phyloP scores from a whole-genome alignment of 2,329 filamentous ascomycete genomes.

The Hymenoscyphus linearis region DNA sequence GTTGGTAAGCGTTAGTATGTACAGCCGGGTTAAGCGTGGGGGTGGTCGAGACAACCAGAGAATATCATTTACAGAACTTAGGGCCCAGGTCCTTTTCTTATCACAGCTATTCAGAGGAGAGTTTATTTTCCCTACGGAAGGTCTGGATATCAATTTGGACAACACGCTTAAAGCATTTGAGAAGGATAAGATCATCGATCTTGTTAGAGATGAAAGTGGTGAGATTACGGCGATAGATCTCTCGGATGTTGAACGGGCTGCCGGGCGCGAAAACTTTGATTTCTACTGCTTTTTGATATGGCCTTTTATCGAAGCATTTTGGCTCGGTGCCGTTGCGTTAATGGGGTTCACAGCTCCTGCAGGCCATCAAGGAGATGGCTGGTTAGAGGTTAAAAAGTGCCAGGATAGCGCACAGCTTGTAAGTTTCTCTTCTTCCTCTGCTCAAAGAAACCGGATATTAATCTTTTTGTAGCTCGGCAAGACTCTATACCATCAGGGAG shows the following conservation, averaged over 20 bases:
- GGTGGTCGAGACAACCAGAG: constrained; percentile 78
- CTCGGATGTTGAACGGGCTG: constrained; percentile 66
- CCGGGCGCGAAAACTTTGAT: constrained; percentile 89
- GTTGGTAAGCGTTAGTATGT: constrained; percentile 83
- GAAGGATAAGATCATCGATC: constrained; percentile 67
- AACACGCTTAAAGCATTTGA: constrained; percentile 75
- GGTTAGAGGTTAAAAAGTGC: constrained; percentile 72
- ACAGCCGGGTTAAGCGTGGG: constrained; percentile 83
- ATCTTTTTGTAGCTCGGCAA: constrained; percentile 66
- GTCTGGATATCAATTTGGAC: constrained; percentile 72
- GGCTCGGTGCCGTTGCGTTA: constrained; percentile 84
- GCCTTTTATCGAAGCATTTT: constrained; percentile 94
- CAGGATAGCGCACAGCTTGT: constrained; percentile 79
- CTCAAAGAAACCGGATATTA: constrained; percentile 18
- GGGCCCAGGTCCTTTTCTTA: constrained; percentile 78
- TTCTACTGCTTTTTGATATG: constrained; percentile 99
- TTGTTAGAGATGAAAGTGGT: constrained; percentile 52
- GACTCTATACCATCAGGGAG: constrained; percentile 94
- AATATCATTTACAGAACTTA: constrained; percentile 68
- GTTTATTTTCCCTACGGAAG: constrained; percentile 92
- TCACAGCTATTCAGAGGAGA: constrained; percentile 92
- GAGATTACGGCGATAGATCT: constrained; percentile 66
- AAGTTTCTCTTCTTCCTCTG: constrained; percentile 34
- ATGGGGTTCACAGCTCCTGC: constrained; percentile 77
- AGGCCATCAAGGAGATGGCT: constrained; percentile 52